Percentiles rank a stretch among this genome's conserved stretches.
Conservation (phyloP, 495 filamentous ascomycete genomes). For the Penicillium coffeae region DNA sequence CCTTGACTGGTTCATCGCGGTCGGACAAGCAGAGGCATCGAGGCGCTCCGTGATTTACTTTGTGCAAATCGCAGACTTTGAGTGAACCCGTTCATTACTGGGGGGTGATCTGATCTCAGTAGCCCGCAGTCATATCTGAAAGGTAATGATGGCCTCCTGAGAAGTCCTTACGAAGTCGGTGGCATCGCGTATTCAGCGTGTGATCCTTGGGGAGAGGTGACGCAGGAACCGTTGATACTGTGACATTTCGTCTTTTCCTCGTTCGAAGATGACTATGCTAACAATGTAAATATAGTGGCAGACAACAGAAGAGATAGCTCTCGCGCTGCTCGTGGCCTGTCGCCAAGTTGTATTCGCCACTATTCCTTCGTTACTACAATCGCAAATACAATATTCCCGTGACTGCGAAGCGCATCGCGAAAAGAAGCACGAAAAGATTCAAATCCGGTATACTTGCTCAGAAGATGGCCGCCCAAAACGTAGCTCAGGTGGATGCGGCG, state of each 20-base stretch:
- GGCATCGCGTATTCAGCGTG: conserved; percentile 6
- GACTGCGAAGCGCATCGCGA: conserved; percentile 39
- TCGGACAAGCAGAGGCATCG: conserved; percentile 38
- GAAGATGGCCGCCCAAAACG: conserved; percentile 37
- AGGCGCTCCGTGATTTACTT: conserved; percentile 18
- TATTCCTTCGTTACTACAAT: conserved; percentile 53
- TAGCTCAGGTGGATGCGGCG: conserved; percentile 21
- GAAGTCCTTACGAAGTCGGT: conserved; percentile 2
- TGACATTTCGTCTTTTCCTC: conserved; percentile 16
- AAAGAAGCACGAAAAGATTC: conserved; percentile 26
- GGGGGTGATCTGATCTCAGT: conserved; percentile 18
- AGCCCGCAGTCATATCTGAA: conserved; percentile 20
- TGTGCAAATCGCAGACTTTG: conserved; percentile 19
- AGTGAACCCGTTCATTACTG: conserved; percentile 27
- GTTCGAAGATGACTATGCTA: conserved; percentile 23
- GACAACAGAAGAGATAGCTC: conserved; percentile 5
- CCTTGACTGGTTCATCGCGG: conserved; percentile 49
- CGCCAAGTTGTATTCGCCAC: conserved; percentile 65
- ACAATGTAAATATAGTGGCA: no score
- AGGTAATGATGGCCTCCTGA: conserved; percentile 32
- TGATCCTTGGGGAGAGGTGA: conserved; percentile 1
- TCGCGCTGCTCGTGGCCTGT: conserved; percentile 21
- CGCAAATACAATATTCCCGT: conserved; percentile 43
- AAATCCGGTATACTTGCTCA: conserved; percentile 17
- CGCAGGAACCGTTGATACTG: conserved; percentile 2